Conservation (phyloP, 1,139 yeast species). For the Saccharomyces hybrid region DNA sequence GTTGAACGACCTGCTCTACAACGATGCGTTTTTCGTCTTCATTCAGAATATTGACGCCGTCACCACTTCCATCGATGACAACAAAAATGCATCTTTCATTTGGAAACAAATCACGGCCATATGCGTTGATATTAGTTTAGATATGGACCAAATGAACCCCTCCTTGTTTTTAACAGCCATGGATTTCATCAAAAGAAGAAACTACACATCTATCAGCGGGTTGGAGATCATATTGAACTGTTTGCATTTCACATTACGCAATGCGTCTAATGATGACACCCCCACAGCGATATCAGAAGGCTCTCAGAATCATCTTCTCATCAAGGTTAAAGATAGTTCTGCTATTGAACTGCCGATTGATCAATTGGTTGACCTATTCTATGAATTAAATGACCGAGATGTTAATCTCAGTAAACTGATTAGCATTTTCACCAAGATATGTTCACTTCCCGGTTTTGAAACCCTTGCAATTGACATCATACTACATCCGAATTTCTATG, state of each 20-base stretch:
- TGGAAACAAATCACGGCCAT: slow-evolving; percentile 2
- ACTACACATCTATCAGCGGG: slow-evolving; percentile 3
- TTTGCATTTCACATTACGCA: slow-evolving; percentile 1
- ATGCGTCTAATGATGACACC: background rate
- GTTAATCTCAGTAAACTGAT: slow-evolving; percentile 25
- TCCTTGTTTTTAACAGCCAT: slow-evolving; percentile 2
- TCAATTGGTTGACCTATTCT: slow-evolving; percentile 16
- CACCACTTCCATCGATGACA: slow-evolving; percentile 3
- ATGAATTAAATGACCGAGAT: slow-evolving; percentile 18
- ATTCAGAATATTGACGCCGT: background rate
- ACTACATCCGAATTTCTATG: slow-evolving; percentile 15
- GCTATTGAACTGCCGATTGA: slow-evolving; percentile 6
- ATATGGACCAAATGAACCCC: background rate
- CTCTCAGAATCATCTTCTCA: slow-evolving; percentile 2
- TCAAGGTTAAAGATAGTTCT: background rate
- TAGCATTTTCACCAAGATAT: slow-evolving; percentile 21
- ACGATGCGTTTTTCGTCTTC: slow-evolving; percentile 4
- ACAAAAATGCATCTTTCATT: background rate
- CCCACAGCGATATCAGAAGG: slow-evolving; percentile 1
- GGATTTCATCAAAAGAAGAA: slow-evolving; percentile 2
- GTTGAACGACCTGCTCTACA: background rate
- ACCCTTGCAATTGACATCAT: slow-evolving; percentile 17
- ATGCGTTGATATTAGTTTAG: slow-evolving; percentile 3
- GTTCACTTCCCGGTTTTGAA: slow-evolving; percentile 19
- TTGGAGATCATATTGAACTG: slow-evolving; percentile 6